These are phyloP conservation scores for Phytopythium mirpurense DNA, from an alignment of 352 stramenopile species.

Conservation along the genomic window DNA sequence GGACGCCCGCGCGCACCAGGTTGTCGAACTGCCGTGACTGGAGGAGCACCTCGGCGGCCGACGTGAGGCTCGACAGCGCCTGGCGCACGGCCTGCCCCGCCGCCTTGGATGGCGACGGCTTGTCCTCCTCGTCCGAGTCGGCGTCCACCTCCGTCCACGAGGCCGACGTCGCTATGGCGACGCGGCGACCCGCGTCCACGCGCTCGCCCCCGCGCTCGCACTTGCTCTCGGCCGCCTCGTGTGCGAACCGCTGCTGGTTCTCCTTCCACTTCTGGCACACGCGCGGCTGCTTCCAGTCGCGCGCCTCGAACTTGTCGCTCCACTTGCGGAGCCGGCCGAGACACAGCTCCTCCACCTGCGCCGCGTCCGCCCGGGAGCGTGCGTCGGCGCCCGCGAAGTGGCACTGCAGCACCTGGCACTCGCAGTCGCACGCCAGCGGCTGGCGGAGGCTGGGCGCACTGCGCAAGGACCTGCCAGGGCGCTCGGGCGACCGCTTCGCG, in stretches of 20 bases:
- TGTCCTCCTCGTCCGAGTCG: slow-evolving; percentile 6
- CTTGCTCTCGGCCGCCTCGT: too few relatives aligned
- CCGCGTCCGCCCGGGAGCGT: slow-evolving; percentile 8
- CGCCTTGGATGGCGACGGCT: slow-evolving; percentile 20
- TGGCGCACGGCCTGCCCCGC: slow-evolving; percentile 33
- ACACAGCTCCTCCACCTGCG: slow-evolving; percentile 24
- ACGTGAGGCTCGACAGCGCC: slow-evolving; percentile 41
- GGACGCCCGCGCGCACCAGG: slow-evolving; percentile 57
- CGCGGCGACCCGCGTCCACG: background rate
- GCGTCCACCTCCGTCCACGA: slow-evolving; percentile 7
- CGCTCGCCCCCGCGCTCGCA: background rate
- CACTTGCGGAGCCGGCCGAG: slow-evolving; percentile 36
- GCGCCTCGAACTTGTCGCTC: slow-evolving; percentile 44
- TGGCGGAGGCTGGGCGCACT: too few relatives aligned
- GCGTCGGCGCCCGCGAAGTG: slow-evolving; percentile 12
- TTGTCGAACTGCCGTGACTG: slow-evolving; percentile 60
- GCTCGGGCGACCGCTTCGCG: background rate
- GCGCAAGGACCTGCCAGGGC: background rate
- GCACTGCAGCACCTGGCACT: slow-evolving; percentile 40
- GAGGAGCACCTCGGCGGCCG: slow-evolving; percentile 41
- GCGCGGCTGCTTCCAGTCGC: slow-evolving; percentile 46
- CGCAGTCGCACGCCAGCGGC: slow-evolving; percentile 34
- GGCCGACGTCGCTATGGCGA: background rate
- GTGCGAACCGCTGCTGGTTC: slow-evolving; percentile 54
- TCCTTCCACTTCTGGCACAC: slow-evolving; percentile 73